Evolutionary conservation across 225 moss, liverwort and hornwort species (phyloP), one percentile per base, ranked within the genome.

Genomic region (Sphagnum contortum): DNA sequence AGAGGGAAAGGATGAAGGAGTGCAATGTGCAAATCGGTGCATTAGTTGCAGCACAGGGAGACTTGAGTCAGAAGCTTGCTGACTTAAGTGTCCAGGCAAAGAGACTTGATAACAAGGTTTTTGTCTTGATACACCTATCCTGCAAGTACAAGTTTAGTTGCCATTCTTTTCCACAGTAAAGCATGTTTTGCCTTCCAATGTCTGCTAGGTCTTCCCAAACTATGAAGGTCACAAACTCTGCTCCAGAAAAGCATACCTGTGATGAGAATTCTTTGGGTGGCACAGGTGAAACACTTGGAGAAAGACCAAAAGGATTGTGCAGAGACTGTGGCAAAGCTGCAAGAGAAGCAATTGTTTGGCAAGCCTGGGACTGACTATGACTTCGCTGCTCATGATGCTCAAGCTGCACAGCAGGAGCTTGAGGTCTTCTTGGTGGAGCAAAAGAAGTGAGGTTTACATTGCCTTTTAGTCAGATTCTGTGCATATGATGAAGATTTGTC

Each of bases 21-120:
- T 91, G 91, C 72, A 91, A 99, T 76, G 80, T 76, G 75, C 83
- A 91, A 84, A 91, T 98, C 58, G 83, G 83, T 77, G 74, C 70
- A 53, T 71, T 88, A 66, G 60, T 93, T 48, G 93, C 77, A 83
- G 76, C 79, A 65, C 93, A 86, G 73, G 87, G 77, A 65, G 73
- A 70, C 65, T 75, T 79, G 73, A 88, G 91, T 75, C 89, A 84
- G 71, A 83, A 86, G 68, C 77, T 89, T 45, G 86, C 98, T 2
- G 93, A 99, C 71, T 78, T 79, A 71, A 74, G 87, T 52, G 79
- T 99, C 66, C 81, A 89, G 74, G 85, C 83, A 58, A 99, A 91
- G 72, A 93, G 89, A 71, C 72, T 91, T 63, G 84, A 91, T 62
- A 93, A 93, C 78, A 90, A 99, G 93, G 93, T 93, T 50, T 60